These are phyloP conservation scores for Sicyos baderoa DNA, from an alignment of 306 rosid genomes.

Conservation along the genomic window DNA sequence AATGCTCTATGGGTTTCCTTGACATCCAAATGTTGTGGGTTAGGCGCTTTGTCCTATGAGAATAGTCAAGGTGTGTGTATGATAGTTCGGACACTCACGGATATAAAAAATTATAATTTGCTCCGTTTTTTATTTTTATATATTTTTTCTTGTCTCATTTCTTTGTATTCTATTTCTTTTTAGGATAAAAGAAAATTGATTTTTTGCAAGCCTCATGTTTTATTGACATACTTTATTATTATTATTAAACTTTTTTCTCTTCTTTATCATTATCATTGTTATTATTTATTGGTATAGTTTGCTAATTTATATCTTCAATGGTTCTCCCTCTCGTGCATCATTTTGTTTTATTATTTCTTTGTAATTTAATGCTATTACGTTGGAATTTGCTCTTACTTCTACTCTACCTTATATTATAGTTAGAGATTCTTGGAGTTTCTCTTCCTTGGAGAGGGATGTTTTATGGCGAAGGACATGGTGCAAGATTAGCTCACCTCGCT, in stretches of 20 bases:
- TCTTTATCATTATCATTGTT: background rate
- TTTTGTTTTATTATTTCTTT: constrained; percentile 17
- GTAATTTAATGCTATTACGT: constrained; percentile 19
- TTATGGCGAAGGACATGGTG: constrained; percentile 57
- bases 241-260: too few species aligned
- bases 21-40: too few species aligned
- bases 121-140: background rate
- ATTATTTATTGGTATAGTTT: background rate
- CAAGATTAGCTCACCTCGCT: constrained; percentile 48
- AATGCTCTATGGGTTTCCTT: too few species aligned
- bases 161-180: background rate
- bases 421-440: constrained; percentile 91
- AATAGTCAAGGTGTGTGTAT: too few species aligned
- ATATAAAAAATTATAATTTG: background rate
- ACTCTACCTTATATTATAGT: constrained; percentile 43
- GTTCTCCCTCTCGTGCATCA: background rate
- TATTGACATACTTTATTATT: too few species aligned
- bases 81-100: too few species aligned
- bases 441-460: constrained; percentile 80
- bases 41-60: too few species aligned
- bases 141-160: background rate
- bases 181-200: background rate
- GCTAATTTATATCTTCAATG: constrained; percentile 10
- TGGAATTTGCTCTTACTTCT: constrained; percentile 21
- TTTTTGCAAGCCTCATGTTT: background rate